Conservation (phyloP, 2,329 filamentous ascomycete genomes). For the Geosmithia putterillii region DNA sequence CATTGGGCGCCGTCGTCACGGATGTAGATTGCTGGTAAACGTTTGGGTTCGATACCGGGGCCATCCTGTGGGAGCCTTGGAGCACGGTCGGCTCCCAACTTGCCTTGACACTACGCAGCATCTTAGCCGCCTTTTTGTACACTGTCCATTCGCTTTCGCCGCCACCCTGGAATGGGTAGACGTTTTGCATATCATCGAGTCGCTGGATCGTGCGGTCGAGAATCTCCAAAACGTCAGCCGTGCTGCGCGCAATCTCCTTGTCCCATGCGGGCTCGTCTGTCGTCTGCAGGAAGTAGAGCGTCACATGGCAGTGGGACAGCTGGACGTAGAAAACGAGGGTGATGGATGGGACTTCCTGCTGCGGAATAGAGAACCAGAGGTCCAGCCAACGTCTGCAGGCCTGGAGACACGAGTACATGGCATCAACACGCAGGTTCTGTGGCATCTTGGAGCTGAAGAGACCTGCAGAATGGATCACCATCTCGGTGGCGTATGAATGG, state of each 20-base stretch:
- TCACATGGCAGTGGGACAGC: constrained; percentile 21
- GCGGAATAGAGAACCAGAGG: constrained; percentile 18
- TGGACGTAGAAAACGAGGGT: constrained; percentile 20
- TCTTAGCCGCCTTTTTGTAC: constrained; percentile 19
- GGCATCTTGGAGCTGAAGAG: constrained; percentile 18
- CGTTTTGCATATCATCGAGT: constrained; percentile 12
- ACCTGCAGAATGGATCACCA: constrained; percentile 18
- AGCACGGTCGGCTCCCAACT: constrained; percentile 18
- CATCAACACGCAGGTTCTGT: constrained; percentile 16
- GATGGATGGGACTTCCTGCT: constrained; percentile 14
- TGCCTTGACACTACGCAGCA: constrained; percentile 18
- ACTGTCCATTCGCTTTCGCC: constrained; percentile 13
- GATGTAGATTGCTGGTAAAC: not conserved
- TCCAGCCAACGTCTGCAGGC: constrained; percentile 23
- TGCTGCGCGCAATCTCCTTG: constrained; percentile 19
- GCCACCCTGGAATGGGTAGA: constrained; percentile 14
- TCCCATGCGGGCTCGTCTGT: constrained; percentile 28
- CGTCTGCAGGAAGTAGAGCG: constrained; percentile 24
- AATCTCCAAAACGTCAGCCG: constrained; percentile 20
- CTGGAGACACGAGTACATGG: constrained; percentile 22
- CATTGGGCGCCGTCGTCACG: not conserved
- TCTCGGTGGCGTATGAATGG: constrained; percentile 16
- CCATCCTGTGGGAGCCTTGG: not conserved
- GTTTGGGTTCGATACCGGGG: constrained; percentile 2
- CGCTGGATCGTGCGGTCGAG: constrained; percentile 19